phyloP scores from a whole-genome alignment of 345 rosid species.

The Abelmoschus esculentus region DNA sequence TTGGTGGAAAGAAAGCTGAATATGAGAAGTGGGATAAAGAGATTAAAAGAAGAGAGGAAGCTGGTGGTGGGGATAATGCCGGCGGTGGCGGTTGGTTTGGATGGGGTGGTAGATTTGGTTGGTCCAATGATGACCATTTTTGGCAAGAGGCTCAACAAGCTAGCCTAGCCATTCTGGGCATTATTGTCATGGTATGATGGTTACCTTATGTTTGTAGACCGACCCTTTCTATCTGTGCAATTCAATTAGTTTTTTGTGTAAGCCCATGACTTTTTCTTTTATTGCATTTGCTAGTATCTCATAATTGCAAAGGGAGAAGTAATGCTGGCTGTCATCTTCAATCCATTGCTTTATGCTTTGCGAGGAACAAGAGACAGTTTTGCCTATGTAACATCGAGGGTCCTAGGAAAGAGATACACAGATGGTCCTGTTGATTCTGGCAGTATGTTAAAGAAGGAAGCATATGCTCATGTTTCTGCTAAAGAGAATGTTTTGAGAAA shows the following conservation, averaged over 20 bases:
- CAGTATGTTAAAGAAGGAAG: constrained; percentile 24
- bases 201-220: constrained; percentile 2
- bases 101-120: constrained; percentile 65
- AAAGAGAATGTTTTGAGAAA: constrained; percentile 68
- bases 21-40: constrained; percentile 80
- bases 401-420: constrained; percentile 26
- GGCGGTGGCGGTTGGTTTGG: constrained; percentile 61
- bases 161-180: constrained; percentile 51
- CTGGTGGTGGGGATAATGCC: constrained; percentile 27
- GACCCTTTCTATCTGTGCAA: background rate
- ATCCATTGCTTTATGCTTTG: constrained; percentile 59
- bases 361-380: constrained; percentile 61
- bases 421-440: constrained; percentile 17
- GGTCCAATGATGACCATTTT: constrained; percentile 69
- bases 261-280: background rate
- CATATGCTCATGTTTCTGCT: constrained; percentile 40
- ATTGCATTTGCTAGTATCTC: constrained; percentile 45
- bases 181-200: constrained; percentile 51
- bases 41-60: constrained; percentile 81
- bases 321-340: constrained; percentile 61
- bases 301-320: constrained; percentile 60
- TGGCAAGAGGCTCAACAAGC: constrained; percentile 72
- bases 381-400: constrained; percentile 39
- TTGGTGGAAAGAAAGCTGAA: constrained; percentile 83
- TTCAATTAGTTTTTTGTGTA: background rate